Conservation (phyloP, 345 rosid genomes). For the Brassica juncea region DNA sequence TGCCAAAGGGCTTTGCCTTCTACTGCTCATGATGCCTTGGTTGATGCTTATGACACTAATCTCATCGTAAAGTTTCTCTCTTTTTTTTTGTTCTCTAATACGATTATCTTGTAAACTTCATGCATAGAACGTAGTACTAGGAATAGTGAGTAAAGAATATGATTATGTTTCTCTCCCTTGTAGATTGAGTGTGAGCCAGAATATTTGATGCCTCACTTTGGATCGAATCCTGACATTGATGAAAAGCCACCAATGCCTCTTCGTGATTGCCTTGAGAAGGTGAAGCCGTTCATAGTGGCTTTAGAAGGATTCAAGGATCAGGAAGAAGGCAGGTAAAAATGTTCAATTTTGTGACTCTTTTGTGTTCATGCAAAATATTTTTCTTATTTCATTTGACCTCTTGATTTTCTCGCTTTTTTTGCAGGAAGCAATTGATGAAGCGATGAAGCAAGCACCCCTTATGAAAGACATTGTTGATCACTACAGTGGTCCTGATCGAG, state of each 20-base stretch:
- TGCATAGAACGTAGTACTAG: not conserved
- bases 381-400: slow-evolving; percentile 6
- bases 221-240: slow-evolving; percentile 81
- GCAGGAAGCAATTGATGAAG: slow-evolving; percentile 70
- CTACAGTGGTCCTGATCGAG: slow-evolving; percentile 88
- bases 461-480: slow-evolving; percentile 72
- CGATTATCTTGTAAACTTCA: not conserved
- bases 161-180: slow-evolving; percentile 21
- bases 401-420: not conserved
- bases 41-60: slow-evolving; percentile 73
- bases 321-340: slow-evolving; percentile 80
- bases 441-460: slow-evolving; percentile 67
- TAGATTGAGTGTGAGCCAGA: slow-evolving; percentile 93
- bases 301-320: slow-evolving; percentile 84
- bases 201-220: slow-evolving; percentile 75
- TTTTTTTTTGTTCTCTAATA: not conserved
- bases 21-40: slow-evolving; percentile 50
- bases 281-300: slow-evolving; percentile 88
- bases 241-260: slow-evolving; percentile 87
- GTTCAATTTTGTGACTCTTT: not conserved
- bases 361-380: not conserved
- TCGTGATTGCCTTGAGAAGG: slow-evolving; percentile 76
- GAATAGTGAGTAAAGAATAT: not conserved
- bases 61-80: slow-evolving; percentile 44
- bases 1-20: slow-evolving; percentile 61